Conservation (phyloP, 306 rosid species). For the Canavalia ensiformis region DNA sequence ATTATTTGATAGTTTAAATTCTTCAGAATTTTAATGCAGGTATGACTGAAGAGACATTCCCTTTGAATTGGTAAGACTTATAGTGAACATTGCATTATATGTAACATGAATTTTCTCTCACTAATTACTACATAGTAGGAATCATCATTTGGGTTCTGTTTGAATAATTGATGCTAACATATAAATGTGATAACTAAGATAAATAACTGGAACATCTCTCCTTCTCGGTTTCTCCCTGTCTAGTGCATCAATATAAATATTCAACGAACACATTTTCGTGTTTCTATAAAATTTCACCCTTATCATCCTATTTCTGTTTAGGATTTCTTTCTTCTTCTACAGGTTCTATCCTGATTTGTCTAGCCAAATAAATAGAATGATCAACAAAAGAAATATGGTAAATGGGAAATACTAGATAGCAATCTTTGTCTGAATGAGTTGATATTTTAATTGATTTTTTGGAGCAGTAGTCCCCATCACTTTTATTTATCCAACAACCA, state of each 20-base stretch:
- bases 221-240: neutral
- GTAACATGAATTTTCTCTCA: conserved; percentile 1
- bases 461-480: neutral
- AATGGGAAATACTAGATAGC: neutral
- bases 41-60: neutral
- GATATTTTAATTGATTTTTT: neutral
- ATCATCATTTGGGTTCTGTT: conserved; percentile 18
- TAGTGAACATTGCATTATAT: conserved; percentile 9
- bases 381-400: neutral
- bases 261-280: neutral
- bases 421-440: conserved; percentile 7
- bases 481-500: neutral
- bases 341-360: conserved; percentile 5
- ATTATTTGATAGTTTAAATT: conserved; percentile 8
- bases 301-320: neutral
- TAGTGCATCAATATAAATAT: neutral
- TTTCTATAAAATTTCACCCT: neutral
- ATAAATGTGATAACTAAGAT: conserved; percentile 1
- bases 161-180: neutral
- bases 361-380: neutral
- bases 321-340: conserved; percentile 22
- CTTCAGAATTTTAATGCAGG: neutral
- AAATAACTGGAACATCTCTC: conserved; percentile 8
- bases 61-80: neutral
- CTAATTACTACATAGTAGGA: neutral